A percentile compares a stretch with the other conserved stretches of the same genome.
These are phyloP conservation scores for Globisporangium carolinianum DNA, from an alignment of 352 stramenopile species.

Conservation along the genomic window DNA sequence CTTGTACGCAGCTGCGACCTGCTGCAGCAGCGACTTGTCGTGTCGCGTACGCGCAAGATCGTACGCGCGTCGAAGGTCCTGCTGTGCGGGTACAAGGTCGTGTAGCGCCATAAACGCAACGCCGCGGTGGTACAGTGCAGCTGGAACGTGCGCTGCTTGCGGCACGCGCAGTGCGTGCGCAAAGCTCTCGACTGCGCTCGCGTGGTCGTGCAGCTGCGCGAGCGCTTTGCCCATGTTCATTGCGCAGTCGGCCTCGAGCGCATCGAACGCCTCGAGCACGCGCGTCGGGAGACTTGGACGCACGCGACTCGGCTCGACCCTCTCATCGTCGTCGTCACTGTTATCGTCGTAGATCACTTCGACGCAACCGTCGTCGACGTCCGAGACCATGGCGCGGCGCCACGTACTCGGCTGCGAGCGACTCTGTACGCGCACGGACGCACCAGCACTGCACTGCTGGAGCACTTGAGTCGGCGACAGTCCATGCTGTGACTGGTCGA, in stretches of 20 bases:
- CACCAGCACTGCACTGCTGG: slow-evolving; percentile 35
- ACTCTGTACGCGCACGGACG: slow-evolving; percentile 42
- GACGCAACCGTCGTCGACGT: slow-evolving; percentile 36
- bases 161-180: slow-evolving; percentile 36
- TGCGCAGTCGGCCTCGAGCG: slow-evolving; percentile 50
- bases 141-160: slow-evolving; percentile 34
- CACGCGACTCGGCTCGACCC: slow-evolving; percentile 39
- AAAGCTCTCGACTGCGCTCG: slow-evolving; percentile 55
- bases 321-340: slow-evolving; percentile 44
- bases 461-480: slow-evolving; percentile 27
- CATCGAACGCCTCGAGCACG: slow-evolving; percentile 39
- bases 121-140: slow-evolving; percentile 64
- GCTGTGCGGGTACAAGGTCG: slow-evolving; percentile 47
- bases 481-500: slow-evolving; percentile 29
- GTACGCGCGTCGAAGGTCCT: slow-evolving; percentile 66
- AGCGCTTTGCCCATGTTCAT: slow-evolving; percentile 84
- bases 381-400: slow-evolving; percentile 56
- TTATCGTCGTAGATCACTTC: slow-evolving; percentile 74
- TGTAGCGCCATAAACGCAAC: slow-evolving; percentile 57
- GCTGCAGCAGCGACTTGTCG: slow-evolving; percentile 30
- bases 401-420: slow-evolving; percentile 13
- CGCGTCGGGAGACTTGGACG: slow-evolving; percentile 50
- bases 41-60: slow-evolving; percentile 33
- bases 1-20: slow-evolving; percentile 67
- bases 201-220: slow-evolving; percentile 42